Conservation (phyloP, 495 filamentous ascomycete species). For the Penicillium fimorum region DNA sequence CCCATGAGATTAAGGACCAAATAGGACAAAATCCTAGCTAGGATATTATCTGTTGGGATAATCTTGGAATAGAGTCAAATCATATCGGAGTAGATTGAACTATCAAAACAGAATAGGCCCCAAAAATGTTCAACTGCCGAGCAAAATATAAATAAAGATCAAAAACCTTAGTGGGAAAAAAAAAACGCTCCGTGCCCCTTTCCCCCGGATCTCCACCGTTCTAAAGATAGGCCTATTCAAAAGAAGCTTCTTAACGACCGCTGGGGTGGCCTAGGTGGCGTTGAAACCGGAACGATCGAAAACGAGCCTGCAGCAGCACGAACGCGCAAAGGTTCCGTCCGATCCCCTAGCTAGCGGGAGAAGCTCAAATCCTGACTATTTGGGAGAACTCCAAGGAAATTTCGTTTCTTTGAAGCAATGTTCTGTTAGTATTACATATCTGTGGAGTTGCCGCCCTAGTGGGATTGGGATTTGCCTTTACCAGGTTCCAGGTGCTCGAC, state of each 20-base stretch:
- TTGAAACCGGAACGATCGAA: constrained; percentile 25
- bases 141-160: background rate
- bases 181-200: background rate
- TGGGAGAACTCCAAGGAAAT: background rate
- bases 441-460: background rate
- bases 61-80: background rate
- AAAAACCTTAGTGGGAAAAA: background rate
- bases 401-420: background rate
- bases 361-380: background rate
- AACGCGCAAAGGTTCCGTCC: constrained; percentile 20
- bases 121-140: background rate
- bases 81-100: background rate
- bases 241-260: constrained; percentile 26
- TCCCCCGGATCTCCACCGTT: constrained; percentile 16
- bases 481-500: background rate
- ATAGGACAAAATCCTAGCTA: background rate
- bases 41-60: background rate
- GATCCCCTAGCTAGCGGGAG: constrained; percentile 5
- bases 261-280: constrained; percentile 28
- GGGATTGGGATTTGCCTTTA: background rate
- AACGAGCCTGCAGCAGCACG: constrained; percentile 22
- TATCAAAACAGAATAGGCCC: background rate
- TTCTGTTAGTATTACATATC: background rate
- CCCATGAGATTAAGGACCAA: background rate
- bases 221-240: constrained; percentile 19